Evolutionary conservation across 176 grass and related monocot genomes (phyloP), one percentile per base, ranked within the genome.

Genomic region (Musa schizocarpa): DNA sequence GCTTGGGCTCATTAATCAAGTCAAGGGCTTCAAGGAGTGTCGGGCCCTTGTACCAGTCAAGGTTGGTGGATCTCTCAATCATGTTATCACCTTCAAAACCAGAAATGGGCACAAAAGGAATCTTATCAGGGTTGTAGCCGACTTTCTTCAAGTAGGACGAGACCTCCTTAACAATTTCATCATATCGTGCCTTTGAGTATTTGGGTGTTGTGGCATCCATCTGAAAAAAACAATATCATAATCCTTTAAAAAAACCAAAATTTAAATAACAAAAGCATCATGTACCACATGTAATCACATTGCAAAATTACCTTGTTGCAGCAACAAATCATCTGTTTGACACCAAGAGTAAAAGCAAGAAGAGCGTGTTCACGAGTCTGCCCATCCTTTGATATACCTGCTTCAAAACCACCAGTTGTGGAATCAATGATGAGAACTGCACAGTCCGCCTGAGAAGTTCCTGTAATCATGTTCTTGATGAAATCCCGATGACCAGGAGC

Each of bases 1-100:
- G 65, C 65, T 68, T 68, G 12, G 65, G 65, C 14, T 68, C 65
- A 13, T 68, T 14, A 26, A 68, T 68, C 65, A 68, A 14, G 26
- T 68, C 65, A 7, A 68, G 65, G 13, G 65, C 65, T 43, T 68
- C 65, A 1, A 68, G 65, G 0, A 68, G 65, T 6, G 65, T 68
- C 8, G 65, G 65, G 27, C 65, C 65, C 65, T 68, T 68, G 65
- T 68, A 68, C 65, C 65, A 68, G 65, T 68, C 65, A 16, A 68
- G 65, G 27, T 68, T 68, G 14, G 65, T 43, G 11, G 65, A 68
- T 22, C 65, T 68, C 65, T 68, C 65, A 43, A 68, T 68, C 65
- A 68, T 68, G 65, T 68, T 68, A 68, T 68, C 65, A 12, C 65
- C 65, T 68, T 68, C 65, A 68, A 68, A 68, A 29, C 65, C 65